A percentile compares a stretch with the other conserved stretches of the same genome.
Evolutionary conservation across 371 early-diverging fungal species (phyloP).

Genomic region (Mucor circinelloides): DNA sequence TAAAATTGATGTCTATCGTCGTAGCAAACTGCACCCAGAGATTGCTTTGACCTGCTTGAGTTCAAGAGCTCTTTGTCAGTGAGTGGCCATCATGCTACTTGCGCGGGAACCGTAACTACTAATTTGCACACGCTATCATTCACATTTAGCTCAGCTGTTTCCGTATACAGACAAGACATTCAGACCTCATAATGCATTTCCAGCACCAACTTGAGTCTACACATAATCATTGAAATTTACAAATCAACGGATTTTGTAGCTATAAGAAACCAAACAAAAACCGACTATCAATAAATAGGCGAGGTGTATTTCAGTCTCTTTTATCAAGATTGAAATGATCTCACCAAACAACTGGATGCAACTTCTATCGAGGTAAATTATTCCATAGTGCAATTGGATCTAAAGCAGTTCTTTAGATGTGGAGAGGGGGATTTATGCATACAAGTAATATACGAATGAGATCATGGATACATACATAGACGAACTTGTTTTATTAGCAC

Average conservation of each 20-base stretch:
- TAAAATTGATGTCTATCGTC: too few relatives aligned
- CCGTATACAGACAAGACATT: not conserved
- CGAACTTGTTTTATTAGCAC: not conserved
- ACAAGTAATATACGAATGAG: not conserved
- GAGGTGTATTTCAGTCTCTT: not conserved
- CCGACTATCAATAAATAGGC: not conserved
- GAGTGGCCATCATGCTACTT: too few relatives aligned
- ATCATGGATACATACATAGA: not conserved
- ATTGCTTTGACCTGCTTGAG: too few relatives aligned
- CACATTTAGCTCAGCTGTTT: not conserved
- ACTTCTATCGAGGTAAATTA: not conserved
- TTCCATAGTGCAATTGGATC: not conserved
- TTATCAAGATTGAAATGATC: not conserved
- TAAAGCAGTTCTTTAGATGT: not conserved
- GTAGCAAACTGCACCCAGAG: too few relatives aligned
- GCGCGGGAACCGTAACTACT: too few relatives aligned
- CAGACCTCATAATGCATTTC: not conserved
- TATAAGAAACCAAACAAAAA: not conserved
- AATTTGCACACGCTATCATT: too few relatives aligned
- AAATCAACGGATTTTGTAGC: not conserved
- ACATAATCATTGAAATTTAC: not conserved
- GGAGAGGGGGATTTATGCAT: not conserved
- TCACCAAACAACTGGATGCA: not conserved
- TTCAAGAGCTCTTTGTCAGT: too few relatives aligned
- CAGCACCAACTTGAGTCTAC: too few relatives aligned